These are phyloP conservation scores for Curvularia eragrostidis DNA, from an alignment of 2,329 filamentous ascomycete species.

Conservation along the genomic window DNA sequence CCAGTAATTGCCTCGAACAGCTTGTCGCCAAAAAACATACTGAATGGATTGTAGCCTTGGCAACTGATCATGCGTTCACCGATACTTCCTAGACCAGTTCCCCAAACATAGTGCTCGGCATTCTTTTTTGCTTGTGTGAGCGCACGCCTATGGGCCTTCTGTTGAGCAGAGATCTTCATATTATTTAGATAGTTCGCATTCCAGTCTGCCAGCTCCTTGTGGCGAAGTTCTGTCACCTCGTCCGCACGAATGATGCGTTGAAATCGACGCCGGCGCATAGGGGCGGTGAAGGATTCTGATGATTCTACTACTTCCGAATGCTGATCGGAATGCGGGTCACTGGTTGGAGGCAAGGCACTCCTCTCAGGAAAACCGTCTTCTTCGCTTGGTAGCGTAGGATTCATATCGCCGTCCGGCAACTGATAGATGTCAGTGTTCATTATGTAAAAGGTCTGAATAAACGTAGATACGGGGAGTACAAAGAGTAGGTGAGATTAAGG, in stretches of 20 bases:
- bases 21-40: constrained; percentile 63
- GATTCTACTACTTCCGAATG: constrained; percentile 41
- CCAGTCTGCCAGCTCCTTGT: constrained; percentile 64
- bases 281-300: constrained; percentile 50
- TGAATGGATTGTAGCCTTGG: constrained; percentile 58
- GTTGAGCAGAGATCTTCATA: constrained; percentile 60
- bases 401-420: constrained; percentile 35
- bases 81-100: constrained; percentile 62
- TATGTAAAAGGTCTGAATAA: background rate
- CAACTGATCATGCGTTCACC: constrained; percentile 30
- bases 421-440: constrained; percentile 28
- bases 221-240: constrained; percentile 59
- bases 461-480: background rate
- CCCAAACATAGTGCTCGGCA: constrained; percentile 67
- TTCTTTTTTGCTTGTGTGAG: constrained; percentile 65
- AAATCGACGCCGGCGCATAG: constrained; percentile 48
- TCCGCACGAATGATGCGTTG: constrained; percentile 58
- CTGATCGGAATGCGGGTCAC: constrained; percentile 16
- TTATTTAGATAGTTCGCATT: constrained; percentile 65
- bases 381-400: constrained; percentile 43
- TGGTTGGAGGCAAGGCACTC: constrained; percentile 33
- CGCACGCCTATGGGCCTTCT: constrained; percentile 55
- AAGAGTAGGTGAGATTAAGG: background rate
- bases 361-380: constrained; percentile 45
- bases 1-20: constrained; percentile 60